Base-by-base conservation (phyloP, 495 filamentous ascomycete genomes). In the Aspergillus bertholletiae region DNA sequence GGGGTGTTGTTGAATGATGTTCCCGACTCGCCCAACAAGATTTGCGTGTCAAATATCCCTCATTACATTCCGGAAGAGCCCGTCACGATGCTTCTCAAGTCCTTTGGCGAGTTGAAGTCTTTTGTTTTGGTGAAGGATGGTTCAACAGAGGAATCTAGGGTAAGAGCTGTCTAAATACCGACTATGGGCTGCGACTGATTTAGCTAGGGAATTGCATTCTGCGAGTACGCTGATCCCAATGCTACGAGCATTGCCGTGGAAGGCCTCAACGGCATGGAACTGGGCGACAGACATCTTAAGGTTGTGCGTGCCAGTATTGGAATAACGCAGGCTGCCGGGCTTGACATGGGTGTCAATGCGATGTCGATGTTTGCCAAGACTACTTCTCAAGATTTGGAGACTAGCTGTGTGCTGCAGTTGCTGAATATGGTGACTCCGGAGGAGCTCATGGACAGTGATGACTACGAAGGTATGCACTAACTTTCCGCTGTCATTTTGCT, bases 301-400 rank as follows among this genome's bases (percentile, higher is more conserved):
- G 90, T 96, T 26, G 74, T 84, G 54, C 88, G 90, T 62, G 94
- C 94, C 50, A 95, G 90, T 73, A 88, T 97, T 58, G 94, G 94
- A 53, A 86, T 88, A 58, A 92, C 90, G 23, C 94, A 99, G 68
- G 91, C 89, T 11, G 76, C 89, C 47, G 90, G 91, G 40, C 77
- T 94, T 17, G 94, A 97, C 61, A 93, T 96, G 87, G 87, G 92
- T 23, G 92, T 97, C 56, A 96, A 96, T 58, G 95, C 93, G 57
- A 97, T 99, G 90, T 94, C 92, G 26, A 92, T 97, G 89, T 92
- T 99, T 64, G 94, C 94, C 28, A 91, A 92, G 41, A 96, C 93
- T 32, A 93, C 89, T 7, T 88, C 88, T 28, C 78, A 80, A 40
- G 87, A 92, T 55, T 67, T 88, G 34, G 89, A 92, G 54, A 83